Evolutionary conservation across 441 rosid genomes (phyloP).

Genomic region (Erodium texanum): DNA sequence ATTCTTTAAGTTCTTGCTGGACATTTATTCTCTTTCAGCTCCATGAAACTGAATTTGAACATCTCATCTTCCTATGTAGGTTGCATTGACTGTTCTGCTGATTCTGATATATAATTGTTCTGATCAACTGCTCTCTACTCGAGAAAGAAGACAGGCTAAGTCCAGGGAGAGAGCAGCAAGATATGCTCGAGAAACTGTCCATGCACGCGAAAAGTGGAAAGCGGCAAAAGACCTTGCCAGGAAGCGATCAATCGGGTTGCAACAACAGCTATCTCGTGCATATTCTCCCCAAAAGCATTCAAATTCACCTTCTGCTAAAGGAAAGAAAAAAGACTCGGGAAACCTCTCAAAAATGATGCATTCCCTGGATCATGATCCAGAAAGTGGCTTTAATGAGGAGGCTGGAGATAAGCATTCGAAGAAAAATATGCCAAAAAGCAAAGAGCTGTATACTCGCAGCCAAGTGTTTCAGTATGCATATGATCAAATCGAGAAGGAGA

Average conservation of each 20-base stretch:
- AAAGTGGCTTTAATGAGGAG: constrained; percentile 60
- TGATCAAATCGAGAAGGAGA: constrained; percentile 87
- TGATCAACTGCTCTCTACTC: constrained; percentile 85
- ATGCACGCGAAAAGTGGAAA: constrained; percentile 81
- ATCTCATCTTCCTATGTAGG: constrained; percentile 37
- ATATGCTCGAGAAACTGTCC: constrained; percentile 70
- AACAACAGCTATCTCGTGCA: constrained; percentile 60
- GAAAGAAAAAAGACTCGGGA: constrained; percentile 16
- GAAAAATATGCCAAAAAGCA: constrained; percentile 67
- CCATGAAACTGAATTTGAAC: constrained; percentile 1
- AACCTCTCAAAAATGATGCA: constrained; percentile 69
- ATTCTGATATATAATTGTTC: constrained; percentile 85
- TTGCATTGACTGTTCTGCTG: constrained; percentile 55
- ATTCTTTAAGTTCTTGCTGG: background rate
- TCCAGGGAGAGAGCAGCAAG: constrained; percentile 85
- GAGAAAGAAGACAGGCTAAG: constrained; percentile 72
- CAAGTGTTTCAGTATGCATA: constrained; percentile 94
- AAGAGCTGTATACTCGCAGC: constrained; percentile 74
- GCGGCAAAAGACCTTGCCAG: constrained; percentile 76
- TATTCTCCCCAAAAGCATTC: constrained; percentile 55
- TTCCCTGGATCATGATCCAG: constrained; percentile 66
- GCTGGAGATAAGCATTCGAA: constrained; percentile 62
- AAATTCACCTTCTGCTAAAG: background rate
- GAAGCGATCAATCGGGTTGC: constrained; percentile 59
- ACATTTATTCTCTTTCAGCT: background rate